phyloP scores from a whole-genome alignment of 169 alveolate species.

The Cryptosporidium xiaoi region DNA sequence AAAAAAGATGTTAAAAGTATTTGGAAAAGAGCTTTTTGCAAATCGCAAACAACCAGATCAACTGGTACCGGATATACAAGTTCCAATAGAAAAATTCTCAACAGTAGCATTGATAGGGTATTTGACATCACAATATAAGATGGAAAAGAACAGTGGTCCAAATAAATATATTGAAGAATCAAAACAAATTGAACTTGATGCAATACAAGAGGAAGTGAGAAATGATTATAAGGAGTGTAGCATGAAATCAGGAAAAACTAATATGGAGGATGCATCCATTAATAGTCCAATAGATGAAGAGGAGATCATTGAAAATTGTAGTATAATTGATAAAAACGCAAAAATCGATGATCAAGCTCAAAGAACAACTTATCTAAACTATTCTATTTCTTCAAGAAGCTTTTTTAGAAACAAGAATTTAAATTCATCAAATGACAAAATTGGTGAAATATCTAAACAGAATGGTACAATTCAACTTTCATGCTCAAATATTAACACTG shows the following conservation, averaged over 20 bases:
- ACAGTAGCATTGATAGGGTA: slow-evolving; percentile 64
- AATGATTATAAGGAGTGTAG: neutral
- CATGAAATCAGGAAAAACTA: neutral
- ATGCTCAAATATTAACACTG: too few relatives aligned
- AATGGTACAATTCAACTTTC: too few relatives aligned
- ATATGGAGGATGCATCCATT: slow-evolving; percentile 41
- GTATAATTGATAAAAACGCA: neutral
- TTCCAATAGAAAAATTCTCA: slow-evolving; percentile 48
- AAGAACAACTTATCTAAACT: slow-evolving; percentile 9
- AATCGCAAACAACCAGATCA: slow-evolving; percentile 58
- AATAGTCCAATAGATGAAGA: slow-evolving; percentile 48
- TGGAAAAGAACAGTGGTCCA: neutral
- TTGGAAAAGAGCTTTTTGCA: slow-evolving; percentile 42
- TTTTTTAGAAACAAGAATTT: neutral
- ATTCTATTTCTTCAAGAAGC: neutral
- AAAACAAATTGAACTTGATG: neutral
- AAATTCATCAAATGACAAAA: neutral
- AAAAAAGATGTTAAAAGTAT: slow-evolving; percentile 28
- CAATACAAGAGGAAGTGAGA: neutral
- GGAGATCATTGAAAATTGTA: slow-evolving; percentile 2
- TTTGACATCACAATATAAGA: slow-evolving; percentile 36
- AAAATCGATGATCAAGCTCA: slow-evolving; percentile 19
- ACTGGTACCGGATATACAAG: slow-evolving; percentile 23
- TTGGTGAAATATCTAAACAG: too few relatives aligned
- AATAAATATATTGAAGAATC: slow-evolving; percentile 4